Base-by-base conservation (phyloP, 129 eudicot genomes). In the Silybum marianum region DNA sequence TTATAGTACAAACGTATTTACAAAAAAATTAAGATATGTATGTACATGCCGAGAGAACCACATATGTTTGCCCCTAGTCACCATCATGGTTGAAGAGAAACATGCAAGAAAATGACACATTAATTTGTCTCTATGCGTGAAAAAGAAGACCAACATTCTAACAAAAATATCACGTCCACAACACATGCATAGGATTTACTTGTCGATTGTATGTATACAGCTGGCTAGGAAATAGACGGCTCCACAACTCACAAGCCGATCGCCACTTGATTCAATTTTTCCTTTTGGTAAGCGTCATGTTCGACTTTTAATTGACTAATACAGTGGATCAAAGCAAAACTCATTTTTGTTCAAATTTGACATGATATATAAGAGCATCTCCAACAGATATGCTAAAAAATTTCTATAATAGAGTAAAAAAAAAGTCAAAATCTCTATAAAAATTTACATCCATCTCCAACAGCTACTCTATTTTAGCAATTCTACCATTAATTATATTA, bases 101-200 rank as follows among this genome's bases (percentile, higher is more conserved):
- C 73, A 28, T 30, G 23, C 73, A 69, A 30, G 73, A 69, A 30
- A 70, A 70, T 30, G 74, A 70, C 74, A 30, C 9, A 30, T 30
- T 34, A 14, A 16, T 67, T 67, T 69, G 73, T 69, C 9, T 69
- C 9, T 28, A 69, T 69, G 42, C 73, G 19, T 69, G 73, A 4
- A 69, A 69, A 42, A 21, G 28, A 9, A 69, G 4, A 69, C 34
- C 73, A 69, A 30, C 73, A 28, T 69, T 32, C 22, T 3, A 70
- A 70, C 74, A 32, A 70, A 70, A 32, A 70, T 28, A 9, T 70
- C 40, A 32, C 23, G 46, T 70, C 74, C 46, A 70, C 44, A 32
- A 32, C 46, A 70, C 74, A 70, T 70, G 74, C 74, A 16, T 26
- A 28, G 40, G 73, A 69, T 69, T 69, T 36, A 69, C 42, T 70